A percentile compares a stretch with the other conserved stretches of the same genome.
phyloP scores from a whole-genome alignment of 1,284 basidiomycete genomes.

The Pholiota adiposa region DNA sequence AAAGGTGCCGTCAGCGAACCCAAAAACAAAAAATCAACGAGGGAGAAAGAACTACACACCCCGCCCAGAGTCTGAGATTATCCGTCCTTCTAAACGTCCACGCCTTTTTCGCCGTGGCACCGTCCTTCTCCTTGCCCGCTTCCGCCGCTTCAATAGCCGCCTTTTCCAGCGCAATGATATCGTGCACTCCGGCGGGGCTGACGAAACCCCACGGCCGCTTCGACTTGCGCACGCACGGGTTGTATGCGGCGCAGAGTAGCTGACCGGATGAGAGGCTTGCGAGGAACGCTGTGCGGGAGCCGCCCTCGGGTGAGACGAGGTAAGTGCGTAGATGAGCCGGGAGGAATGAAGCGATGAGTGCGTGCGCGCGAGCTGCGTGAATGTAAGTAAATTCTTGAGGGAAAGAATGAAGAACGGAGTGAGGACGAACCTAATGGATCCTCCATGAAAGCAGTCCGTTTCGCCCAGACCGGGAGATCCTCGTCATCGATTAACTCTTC shows the following conservation, averaged over 20 bases:
- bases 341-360: conserved; percentile 61
- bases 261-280: conserved; percentile 76
- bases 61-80: conserved; percentile 82
- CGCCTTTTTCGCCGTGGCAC: conserved; percentile 40
- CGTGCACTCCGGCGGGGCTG: conserved; percentile 76
- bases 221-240: conserved; percentile 76
- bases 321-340: conserved; percentile 48
- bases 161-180: conserved; percentile 67
- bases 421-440: conserved; percentile 67
- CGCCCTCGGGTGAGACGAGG: conserved; percentile 42
- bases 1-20: not conserved
- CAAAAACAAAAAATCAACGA: conserved; percentile 3
- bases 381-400: not conserved
- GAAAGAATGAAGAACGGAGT: conserved; percentile 25
- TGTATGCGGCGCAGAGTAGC: conserved; percentile 81
- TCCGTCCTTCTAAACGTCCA: conserved; percentile 87
- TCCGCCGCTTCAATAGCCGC: conserved; percentile 34
- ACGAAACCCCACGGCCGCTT: conserved; percentile 90
- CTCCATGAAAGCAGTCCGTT: conserved; percentile 52
- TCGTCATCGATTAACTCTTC: conserved; percentile 60
- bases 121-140: conserved; percentile 29
- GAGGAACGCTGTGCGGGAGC: conserved; percentile 48
- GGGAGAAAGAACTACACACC: conserved; percentile 44
- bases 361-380: conserved; percentile 59
- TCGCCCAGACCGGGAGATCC: conserved; percentile 77